Evolutionary conservation across 257 asterid species (phyloP).

Genomic region (Gardenia jasminoides): DNA sequence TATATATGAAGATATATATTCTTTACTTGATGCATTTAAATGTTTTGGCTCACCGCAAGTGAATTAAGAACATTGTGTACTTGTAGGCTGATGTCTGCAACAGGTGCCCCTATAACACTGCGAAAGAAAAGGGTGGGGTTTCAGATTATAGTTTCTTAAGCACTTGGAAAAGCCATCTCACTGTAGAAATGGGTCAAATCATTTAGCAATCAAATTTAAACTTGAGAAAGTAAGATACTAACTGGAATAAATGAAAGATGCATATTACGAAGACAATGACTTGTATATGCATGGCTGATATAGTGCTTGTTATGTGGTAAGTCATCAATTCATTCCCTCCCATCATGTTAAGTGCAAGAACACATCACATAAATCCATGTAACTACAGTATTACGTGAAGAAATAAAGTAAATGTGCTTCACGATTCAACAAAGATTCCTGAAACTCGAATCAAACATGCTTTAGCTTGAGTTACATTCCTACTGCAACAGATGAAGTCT

Average conservation of each 20-base stretch:
- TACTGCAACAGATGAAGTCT: not conserved
- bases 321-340: not conserved
- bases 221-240: not conserved
- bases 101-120: constrained; percentile 34
- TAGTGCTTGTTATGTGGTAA: not conserved
- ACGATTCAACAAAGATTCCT: too few species aligned
- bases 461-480: not conserved
- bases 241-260: not conserved
- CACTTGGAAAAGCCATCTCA: not conserved
- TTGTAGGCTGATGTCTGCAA: constrained; percentile 35
- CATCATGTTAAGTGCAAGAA: not conserved
- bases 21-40: not conserved
- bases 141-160: not conserved
- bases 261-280: too few species aligned
- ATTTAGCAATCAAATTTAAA: too few species aligned
- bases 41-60: constrained; percentile 34
- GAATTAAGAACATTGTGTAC: constrained; percentile 42
- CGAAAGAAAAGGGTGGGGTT: not conserved
- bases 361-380: not conserved
- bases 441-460: not conserved
- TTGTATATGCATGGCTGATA: not conserved
- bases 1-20: not conserved
- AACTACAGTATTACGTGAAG: not conserved
- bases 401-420: not conserved
- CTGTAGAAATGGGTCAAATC: not conserved